A percentile compares a stretch with the other conserved stretches of the same genome.
These are phyloP conservation scores for Starmerella potacharoeniae DNA, from an alignment of 805 yeast genomes.

Conservation along the genomic window DNA sequence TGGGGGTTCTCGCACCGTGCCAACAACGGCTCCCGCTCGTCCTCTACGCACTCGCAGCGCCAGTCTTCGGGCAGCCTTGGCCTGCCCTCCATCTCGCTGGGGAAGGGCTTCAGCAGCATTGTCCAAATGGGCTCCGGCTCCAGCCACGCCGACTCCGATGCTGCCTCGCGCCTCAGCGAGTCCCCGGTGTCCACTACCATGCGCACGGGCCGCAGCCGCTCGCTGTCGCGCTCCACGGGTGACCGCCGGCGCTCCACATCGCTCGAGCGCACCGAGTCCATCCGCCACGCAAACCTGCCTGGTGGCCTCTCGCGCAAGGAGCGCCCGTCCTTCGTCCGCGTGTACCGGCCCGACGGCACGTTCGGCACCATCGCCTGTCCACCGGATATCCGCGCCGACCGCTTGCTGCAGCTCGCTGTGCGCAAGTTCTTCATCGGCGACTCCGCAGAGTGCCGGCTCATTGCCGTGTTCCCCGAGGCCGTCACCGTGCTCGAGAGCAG, in stretches of 20 bases:
- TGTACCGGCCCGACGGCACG: slow-evolving; percentile 73
- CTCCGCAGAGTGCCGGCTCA: slow-evolving; percentile 15
- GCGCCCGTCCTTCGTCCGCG: slow-evolving; percentile 37
- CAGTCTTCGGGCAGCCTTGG: neutral
- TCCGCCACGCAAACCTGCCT: slow-evolving; percentile 20
- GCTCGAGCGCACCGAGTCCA: neutral
- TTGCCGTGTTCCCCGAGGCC: slow-evolving; percentile 14
- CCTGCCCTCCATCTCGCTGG: neutral
- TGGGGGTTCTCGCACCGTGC: neutral
- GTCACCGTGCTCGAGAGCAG: slow-evolving; percentile 13
- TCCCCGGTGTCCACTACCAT: neutral
- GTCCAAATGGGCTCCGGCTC: neutral
- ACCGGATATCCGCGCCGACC: slow-evolving; percentile 63
- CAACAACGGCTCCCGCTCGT: neutral
- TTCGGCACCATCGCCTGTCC: slow-evolving; percentile 76
- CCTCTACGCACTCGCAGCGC: neutral
- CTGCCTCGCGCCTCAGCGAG: neutral
- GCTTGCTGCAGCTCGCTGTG: slow-evolving; percentile 57
- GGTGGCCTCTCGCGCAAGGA: neutral
- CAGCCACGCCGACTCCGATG: neutral
- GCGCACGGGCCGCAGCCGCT: slow-evolving; percentile 1
- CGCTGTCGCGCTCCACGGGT: neutral
- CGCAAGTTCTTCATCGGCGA: slow-evolving; percentile 44
- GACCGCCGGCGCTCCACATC: neutral
- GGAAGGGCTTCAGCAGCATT: neutral